phyloP scores from a whole-genome alignment of 225 moss, liverwort and hornwort genomes.

The Asterella californica region DNA sequence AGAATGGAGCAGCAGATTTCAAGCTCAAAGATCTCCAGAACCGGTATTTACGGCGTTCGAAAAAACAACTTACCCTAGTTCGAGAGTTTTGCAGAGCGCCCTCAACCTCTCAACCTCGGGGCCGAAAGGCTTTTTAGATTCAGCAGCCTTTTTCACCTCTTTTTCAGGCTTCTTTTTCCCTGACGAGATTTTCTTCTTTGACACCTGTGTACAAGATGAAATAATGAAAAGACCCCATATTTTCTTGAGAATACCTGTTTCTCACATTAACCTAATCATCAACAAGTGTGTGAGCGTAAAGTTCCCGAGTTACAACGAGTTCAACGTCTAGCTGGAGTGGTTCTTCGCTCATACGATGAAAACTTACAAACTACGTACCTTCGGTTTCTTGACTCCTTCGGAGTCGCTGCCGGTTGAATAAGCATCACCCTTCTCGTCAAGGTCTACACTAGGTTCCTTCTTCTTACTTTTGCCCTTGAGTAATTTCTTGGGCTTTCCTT shows the following conservation, averaged over 20 bases:
- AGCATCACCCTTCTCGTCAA: conserved; percentile 32
- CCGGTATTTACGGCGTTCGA: too few relatives aligned
- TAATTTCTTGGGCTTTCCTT: conserved; percentile 12
- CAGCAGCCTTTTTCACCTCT: conserved; percentile 55
- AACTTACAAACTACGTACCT: conserved; percentile 7
- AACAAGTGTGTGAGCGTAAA: not conserved
- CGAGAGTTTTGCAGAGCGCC: conserved; percentile 68
- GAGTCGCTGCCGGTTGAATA: conserved; percentile 29
- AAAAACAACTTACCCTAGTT: conserved; percentile 65
- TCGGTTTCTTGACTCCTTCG: conserved; percentile 27
- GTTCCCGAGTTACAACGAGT: not conserved
- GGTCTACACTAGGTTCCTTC: not conserved
- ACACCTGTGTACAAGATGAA: conserved; percentile 10
- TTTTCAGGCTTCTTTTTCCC: conserved; percentile 24
- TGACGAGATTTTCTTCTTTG: conserved; percentile 30
- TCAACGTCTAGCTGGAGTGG: not conserved
- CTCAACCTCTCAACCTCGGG: conserved; percentile 72
- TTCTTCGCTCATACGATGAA: not conserved
- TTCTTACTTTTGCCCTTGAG: conserved; percentile 18
- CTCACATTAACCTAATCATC: not conserved
- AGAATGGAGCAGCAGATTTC: too few relatives aligned
- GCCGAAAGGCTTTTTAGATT: conserved; percentile 63
- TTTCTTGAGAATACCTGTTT: not conserved
- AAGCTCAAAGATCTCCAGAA: too few relatives aligned
- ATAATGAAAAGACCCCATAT: not conserved